Conservation (phyloP, 2,329 filamentous ascomycete genomes). For the Harringtonia lauricola region DNA sequence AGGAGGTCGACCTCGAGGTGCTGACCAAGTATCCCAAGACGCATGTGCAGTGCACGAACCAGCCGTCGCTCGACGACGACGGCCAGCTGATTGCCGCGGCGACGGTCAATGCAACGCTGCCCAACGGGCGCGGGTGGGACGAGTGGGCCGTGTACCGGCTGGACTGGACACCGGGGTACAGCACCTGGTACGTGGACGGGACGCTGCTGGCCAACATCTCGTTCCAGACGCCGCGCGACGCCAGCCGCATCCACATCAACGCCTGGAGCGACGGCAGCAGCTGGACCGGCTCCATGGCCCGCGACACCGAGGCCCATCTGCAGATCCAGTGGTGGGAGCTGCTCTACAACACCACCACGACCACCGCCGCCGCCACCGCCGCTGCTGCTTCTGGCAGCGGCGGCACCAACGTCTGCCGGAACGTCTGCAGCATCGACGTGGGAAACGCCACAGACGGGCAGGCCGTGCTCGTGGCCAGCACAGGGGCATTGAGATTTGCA, state of each 20-base stretch:
- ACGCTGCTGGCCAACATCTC: conserved; percentile 37
- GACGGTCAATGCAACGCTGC: conserved; percentile 35
- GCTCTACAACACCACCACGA: conserved; percentile 36
- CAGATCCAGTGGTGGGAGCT: conserved; percentile 55
- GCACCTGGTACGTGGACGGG: conserved; percentile 45
- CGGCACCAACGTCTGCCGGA: conserved; percentile 10
- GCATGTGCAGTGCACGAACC: conserved; percentile 47
- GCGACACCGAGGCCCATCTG: conserved; percentile 36
- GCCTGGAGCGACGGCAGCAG: conserved; percentile 49
- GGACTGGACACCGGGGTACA: conserved; percentile 44
- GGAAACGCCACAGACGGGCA: background rate
- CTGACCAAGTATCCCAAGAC: conserved; percentile 33
- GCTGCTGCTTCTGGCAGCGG: no score
- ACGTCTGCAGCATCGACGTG: conserved; percentile 11
- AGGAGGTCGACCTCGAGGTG: conserved; percentile 43
- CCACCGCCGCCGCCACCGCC: conserved; percentile 14
- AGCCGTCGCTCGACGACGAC: conserved; percentile 37
- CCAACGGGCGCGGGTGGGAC: conserved; percentile 32
- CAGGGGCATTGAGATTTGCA: no score
- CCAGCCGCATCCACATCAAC: conserved; percentile 44
- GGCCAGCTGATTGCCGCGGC: conserved; percentile 33
- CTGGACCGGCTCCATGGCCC: conserved; percentile 49
- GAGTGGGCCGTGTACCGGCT: conserved; percentile 48
- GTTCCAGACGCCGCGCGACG: conserved; percentile 43
- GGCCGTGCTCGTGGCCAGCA: conserved; percentile 3